Evolutionary conservation across 768 basidiomycete species (phyloP), one percentile per base, ranked within the genome.

Genomic region (Kwoniella dendrophila): DNA sequence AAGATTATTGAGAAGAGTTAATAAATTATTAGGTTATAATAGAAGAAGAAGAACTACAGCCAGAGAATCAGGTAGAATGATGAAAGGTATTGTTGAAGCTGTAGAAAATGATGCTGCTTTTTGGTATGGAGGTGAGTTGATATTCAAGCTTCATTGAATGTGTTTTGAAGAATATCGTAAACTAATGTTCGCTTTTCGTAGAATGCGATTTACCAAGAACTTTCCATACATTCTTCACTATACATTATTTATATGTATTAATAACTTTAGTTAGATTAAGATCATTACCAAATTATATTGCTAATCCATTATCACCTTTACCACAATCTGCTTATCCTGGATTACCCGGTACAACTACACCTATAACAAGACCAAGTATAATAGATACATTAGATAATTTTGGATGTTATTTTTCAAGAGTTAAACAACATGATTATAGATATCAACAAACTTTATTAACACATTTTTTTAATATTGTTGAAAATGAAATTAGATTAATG

Each of bases 211-310:
- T 97, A 5, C 92, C 94, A 10, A 88, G 88, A 12, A 96, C 95
- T 0, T 96, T 95, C 79, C 94, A 97, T 73, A 90, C 95, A 16
- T 97, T 93, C 90, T 97, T 97, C 81, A 90, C 90, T 3, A 81
- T 96, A 52, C 91, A 91, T 29, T 92, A 94, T 67, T 83, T 97
- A 29, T 92, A 98, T 79, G 82, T 97, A 49, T 94, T 93, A 89
- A 82, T 97, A 67, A 85, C 94, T 51, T 88, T 88, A 18, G 89
- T 90, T 55, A 89, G 94, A 24, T 84, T 96, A 10, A 90, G 95
- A 22, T 86, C 90, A 0, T 81, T 14, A 83, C 85, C 1, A 83
- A 62, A 51, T 47, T 59, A 33, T 45, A 44, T 54, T 38, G 45
- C 55, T 44, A 56, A 64, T 45, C 54, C 56, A 4, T 40, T 56